Base-by-base conservation (phyloP, 352 stramenopile genomes). In the Phytophthora ohioensis region DNA sequence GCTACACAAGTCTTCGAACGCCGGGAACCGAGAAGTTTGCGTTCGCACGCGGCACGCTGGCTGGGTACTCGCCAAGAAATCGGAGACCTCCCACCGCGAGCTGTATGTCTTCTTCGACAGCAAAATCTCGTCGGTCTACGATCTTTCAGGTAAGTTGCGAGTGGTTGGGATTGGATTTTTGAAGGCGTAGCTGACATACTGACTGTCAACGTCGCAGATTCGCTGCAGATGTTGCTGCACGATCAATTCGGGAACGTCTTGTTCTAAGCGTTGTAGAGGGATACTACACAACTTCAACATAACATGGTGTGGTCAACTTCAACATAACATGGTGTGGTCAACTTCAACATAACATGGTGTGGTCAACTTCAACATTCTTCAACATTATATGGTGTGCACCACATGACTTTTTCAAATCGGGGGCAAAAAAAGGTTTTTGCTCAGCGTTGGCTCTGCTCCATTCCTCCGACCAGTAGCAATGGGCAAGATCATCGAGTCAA, bases 401-500 rank as follows among this genome's bases (percentile, higher is more conserved):
- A 64, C 57, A 64, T n/a, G 21, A 27, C n/a, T 15, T 51, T 34
- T 51, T 53, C 46, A 17, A 27, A 27, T 27, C 21, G 21, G 21
- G 21, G 21, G 0, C 21, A 27, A 27, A 27, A 27, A 27, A 27
- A 27, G 21, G 0, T 27, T 27, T 27, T 27, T 27, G 21, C 21
- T 27, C 21, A 27, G 1, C 21, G 21, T 27, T 55, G 39, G 31
- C 43, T 48, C 42, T 3, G 21, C 35, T 57, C 39, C 36, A 39
- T 27, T 32, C 39, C 64, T 32, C 35, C 12, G n/a, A 46, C 21
- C 34, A 31, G 9, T 9, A 4, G 31, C 10, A 15, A 94, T 94
- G 86, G 86, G 87, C 64, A 94, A 92, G 69, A 92, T 94, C 79
- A 90, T 92, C 74, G 84, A 94, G 73, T 89, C 84, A 47, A 80